Evolutionary conservation across 345 rosid species (phyloP), one percentile per base, ranked within the genome.

Genomic region (Odontarrhena argentea): DNA sequence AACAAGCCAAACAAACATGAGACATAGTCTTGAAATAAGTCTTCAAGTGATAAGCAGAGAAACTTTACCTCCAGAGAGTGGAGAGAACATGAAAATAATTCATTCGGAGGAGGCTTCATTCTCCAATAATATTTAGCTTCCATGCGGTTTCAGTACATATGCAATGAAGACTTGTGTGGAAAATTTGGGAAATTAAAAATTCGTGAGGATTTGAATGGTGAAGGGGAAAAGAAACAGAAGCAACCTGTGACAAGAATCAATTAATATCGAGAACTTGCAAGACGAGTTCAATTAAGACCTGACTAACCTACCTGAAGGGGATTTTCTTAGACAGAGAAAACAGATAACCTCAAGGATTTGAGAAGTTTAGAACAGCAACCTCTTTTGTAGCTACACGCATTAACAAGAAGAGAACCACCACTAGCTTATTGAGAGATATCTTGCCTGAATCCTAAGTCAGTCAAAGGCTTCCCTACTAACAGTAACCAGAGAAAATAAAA

Each of bases 201-300:
- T 53, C 24, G 24, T 50, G 10, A 52, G 30, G 9, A 51, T 32
- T 32, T 48, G 11, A 8, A 38, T 51, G 2, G 12, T 11, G n/a
- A 55, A 45, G 15, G 37, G 35, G 13, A 44, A 55, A 54, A 44
- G 12, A 32, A 41, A 42, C 70, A 30, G 51, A 49, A 43, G 44
- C 52, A 55, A 25, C 63, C 63, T 67, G 63, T 25, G 26, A 26
- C 40, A 46, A 68, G 41, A 55, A 28, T 57, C 25, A 32, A 24
- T 10, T 4, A 46, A 24, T 24, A 13, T 34, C 26, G 22, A 54
- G 53, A 51, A 30, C 13, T 54, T 43, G 53, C 22, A 44, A 55
- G 9, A 44, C 22, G 9, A 45, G n/a, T 66, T 18, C 18, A 54
- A 43, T 3, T 10, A 47, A 35, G 10, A 24, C 6, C 26, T 42